phyloP scores from a whole-genome alignment of 2,329 filamentous ascomycete genomes.

The Zasmidium citrigriseum region DNA sequence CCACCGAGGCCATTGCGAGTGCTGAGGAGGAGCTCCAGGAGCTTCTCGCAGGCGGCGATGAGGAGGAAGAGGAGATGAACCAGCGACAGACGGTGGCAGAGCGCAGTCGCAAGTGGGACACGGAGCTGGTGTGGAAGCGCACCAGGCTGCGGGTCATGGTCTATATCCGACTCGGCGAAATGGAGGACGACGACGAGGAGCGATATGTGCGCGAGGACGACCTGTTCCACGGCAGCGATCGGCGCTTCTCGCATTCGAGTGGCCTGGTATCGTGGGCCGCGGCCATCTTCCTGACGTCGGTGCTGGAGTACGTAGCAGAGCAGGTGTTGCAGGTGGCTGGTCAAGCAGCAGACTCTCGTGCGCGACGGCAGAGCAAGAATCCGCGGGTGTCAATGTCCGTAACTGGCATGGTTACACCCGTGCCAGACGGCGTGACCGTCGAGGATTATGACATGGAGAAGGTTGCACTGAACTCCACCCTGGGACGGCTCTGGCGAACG shows the following conservation, averaged over 20 bases:
- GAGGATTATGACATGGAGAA: constrained; percentile 92
- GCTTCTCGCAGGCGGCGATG: constrained; percentile 78
- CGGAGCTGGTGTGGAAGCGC: constrained; percentile 93
- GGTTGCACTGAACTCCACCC: constrained; percentile 81
- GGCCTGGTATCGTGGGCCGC: constrained; percentile 78
- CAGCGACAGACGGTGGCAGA: constrained; percentile 27
- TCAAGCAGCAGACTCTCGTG: constrained; percentile 75
- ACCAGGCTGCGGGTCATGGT: constrained; percentile 95
- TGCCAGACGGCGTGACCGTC: constrained; percentile 49
- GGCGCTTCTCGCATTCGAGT: constrained; percentile 51
- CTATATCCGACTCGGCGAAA: constrained; percentile 90
- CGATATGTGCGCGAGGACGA: constrained; percentile 80
- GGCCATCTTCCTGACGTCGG: constrained; percentile 92
- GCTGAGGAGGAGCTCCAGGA: constrained; percentile 86
- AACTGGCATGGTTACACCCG: constrained; percentile 22
- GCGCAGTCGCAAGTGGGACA: constrained; percentile 68
- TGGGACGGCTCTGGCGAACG: constrained; percentile 88
- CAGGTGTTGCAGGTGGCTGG: constrained; percentile 85
- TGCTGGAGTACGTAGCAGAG: constrained; percentile 92
- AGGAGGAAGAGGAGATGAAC: constrained; percentile 52
- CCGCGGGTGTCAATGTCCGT: constrained; percentile 20
- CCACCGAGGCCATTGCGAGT: constrained; percentile 77
- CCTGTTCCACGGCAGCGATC: constrained; percentile 61
- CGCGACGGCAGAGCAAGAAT: constrained; percentile 41
- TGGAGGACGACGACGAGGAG: constrained; percentile 98